Conservation (phyloP, 2,329 filamentous ascomycete species). For the Phyllosticta paracitricarpa region DNA sequence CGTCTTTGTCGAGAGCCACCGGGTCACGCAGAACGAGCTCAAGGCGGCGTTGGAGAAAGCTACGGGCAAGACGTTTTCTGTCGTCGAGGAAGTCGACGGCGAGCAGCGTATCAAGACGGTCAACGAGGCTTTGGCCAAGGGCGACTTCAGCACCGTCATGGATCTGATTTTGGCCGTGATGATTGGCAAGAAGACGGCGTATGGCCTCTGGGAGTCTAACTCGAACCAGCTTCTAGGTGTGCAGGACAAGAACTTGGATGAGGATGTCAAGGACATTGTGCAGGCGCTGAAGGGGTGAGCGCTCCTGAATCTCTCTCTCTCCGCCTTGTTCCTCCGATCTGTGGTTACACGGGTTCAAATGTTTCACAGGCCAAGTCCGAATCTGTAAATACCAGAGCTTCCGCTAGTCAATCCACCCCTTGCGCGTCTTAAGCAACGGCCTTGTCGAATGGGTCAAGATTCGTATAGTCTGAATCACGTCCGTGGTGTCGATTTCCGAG, state of each 20-base stretch:
- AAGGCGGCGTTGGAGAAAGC: constrained; percentile 43
- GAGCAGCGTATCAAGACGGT: constrained; percentile 20
- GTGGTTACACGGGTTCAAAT: background rate
- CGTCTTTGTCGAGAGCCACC: constrained; percentile 48
- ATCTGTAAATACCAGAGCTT: background rate
- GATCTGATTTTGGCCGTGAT: constrained; percentile 16
- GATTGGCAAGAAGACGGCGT: constrained; percentile 13
- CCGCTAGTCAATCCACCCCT: too few relatives aligned
- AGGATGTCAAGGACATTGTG: constrained; percentile 23
- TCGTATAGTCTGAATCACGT: too few relatives aligned
- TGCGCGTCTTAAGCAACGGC: too few relatives aligned
- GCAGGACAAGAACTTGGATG: constrained; percentile 30
- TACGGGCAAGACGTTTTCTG: constrained; percentile 42
- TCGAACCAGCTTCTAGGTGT: constrained; percentile 36
- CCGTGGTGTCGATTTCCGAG: too few relatives aligned
- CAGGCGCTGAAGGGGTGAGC: constrained; percentile 13
- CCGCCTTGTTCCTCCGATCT: background rate
- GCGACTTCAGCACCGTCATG: constrained; percentile 21
- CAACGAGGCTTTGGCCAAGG: constrained; percentile 26
- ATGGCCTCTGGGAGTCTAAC: constrained; percentile 20
- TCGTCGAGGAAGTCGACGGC: constrained; percentile 30
- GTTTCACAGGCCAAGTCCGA: background rate
- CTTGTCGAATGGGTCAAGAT: too few relatives aligned
- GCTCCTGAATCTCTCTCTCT: background rate
- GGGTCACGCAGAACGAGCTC: constrained; percentile 49